Evolutionary conservation across 495 filamentous ascomycete genomes (phyloP), one percentile per base, ranked within the genome.

Genomic region (Talaromyces ruber): DNA sequence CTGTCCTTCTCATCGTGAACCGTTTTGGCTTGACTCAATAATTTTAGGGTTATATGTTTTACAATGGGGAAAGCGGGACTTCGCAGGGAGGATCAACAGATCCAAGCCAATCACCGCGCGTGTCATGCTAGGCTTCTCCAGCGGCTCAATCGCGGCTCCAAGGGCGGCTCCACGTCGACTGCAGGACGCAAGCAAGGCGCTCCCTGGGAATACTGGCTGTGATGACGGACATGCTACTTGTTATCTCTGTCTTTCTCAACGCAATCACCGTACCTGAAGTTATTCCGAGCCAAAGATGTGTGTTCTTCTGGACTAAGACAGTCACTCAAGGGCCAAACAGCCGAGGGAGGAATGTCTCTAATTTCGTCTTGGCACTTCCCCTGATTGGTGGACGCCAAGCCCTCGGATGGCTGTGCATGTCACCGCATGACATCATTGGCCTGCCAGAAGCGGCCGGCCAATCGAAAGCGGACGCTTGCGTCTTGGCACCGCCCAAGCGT

Each of bases 391-490:
- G 54, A 25, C 6, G 21, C 14, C 16, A 34, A 34, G 54, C 18
- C 54, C 54, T 24, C 16, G 26, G 26, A 22, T 18, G 54, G 54
- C 54, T 22, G 54, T 34, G 29, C 54, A 57, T 57, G 54, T 34
- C 26, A 34, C 5, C 29, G 28, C 54, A 57, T 57, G 54, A 57
- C 54, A 57, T 57, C 54, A 57, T 57, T 34, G 29, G 54, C 14
- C 54, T 57, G 54, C 26, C 54, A 29, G 54, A 57, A 30, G 26
- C 54, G 28, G 28, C 54, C 12, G 54, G 14, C 54, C 54, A 57
- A 57, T 57, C 28, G 54, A 16, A 21, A 30, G 29, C 54, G 54
- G 54, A 25, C 26, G 29, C 12, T 34, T 22, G 51, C 14, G 24
- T 54, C 52, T 54, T 54, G 52, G 52, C 52, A 22, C 3, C 1